Evolutionary conservation across 2,329 filamentous ascomycete species (phyloP).

Genomic region (Cytospora leucostoma): DNA sequence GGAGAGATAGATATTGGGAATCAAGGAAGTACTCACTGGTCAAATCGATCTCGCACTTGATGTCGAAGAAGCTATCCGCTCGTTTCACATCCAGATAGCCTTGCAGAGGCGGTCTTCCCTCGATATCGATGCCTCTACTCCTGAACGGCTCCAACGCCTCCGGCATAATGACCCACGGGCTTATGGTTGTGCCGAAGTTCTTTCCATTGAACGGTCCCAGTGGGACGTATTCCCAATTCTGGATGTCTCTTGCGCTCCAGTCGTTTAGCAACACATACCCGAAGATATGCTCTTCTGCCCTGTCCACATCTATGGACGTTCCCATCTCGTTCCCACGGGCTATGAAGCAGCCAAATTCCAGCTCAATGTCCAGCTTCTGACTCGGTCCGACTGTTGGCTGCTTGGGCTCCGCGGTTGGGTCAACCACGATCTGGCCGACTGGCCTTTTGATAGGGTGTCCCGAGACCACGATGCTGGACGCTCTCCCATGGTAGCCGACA

Average conservation of each 20-base stretch:
- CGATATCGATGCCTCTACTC: conserved; percentile 38
- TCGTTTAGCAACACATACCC: conserved; percentile 84
- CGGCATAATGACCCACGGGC: conserved; percentile 75
- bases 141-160: conserved; percentile 68
- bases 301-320: conserved; percentile 59
- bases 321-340: conserved; percentile 66
- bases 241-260: conserved; percentile 82
- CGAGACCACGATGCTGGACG: conserved; percentile 74
- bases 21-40: conserved; percentile 45
- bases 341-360: conserved; percentile 78
- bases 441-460: conserved; percentile 74
- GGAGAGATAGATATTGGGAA: not conserved
- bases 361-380: conserved; percentile 73
- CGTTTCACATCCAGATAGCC: conserved; percentile 60
- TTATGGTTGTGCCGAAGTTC: conserved; percentile 79
- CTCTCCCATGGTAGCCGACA: conserved; percentile 78
- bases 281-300: conserved; percentile 69
- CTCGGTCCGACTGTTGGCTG: conserved; percentile 64
- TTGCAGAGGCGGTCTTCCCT: conserved; percentile 36
- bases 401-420: conserved; percentile 63
- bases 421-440: conserved; percentile 70
- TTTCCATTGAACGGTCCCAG: conserved; percentile 82
- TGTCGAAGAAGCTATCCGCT: conserved; percentile 64
- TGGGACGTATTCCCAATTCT: conserved; percentile 82
- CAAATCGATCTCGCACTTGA: conserved; percentile 67